Evolutionary conservation across 176 grass and related monocot genomes (phyloP).

Genomic region (barley (Hordeum vulgare)): DNA sequence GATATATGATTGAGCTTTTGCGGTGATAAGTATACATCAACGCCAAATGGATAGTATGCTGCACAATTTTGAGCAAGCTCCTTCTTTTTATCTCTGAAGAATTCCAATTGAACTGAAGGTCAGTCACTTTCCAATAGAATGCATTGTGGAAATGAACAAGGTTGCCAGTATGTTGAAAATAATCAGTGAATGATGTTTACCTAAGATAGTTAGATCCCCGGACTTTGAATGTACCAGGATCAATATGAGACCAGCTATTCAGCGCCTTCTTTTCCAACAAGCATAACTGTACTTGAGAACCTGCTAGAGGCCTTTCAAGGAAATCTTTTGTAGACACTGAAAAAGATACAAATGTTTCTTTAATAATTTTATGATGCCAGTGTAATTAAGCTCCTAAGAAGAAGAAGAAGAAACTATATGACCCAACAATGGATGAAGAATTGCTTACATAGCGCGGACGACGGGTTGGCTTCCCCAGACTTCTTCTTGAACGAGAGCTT

Average conservation of each 20-base stretch:
- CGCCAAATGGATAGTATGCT: slow-evolving; percentile 87
- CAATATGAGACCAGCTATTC: slow-evolving; percentile 84
- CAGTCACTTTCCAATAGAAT: slow-evolving; percentile 4
- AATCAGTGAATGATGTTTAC: slow-evolving; percentile 38
- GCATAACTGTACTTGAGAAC: slow-evolving; percentile 86
- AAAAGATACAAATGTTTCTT: slow-evolving; percentile 2
- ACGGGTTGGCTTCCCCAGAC: slow-evolving; percentile 64
- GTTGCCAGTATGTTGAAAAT: not conserved
- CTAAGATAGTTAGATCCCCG: slow-evolving; percentile 87
- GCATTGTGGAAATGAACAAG: not conserved
- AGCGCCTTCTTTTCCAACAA: slow-evolving; percentile 67
- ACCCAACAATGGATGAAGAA: not conserved
- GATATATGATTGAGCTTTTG: slow-evolving; percentile 96
- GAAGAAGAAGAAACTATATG: not conserved
- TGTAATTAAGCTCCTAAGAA: not conserved
- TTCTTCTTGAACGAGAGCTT: slow-evolving; percentile 94
- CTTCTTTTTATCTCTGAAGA: slow-evolving; percentile 96
- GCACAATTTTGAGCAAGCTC: slow-evolving; percentile 79
- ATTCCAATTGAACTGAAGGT: slow-evolving; percentile 14
- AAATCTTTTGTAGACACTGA: slow-evolving; percentile 71
- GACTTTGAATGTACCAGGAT: slow-evolving; percentile 79
- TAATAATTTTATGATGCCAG: slow-evolving; percentile 1
- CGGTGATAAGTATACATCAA: slow-evolving; percentile 74
- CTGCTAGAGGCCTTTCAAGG: slow-evolving; percentile 77
- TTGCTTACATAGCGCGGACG: slow-evolving; percentile 62